Evolutionary conservation across 1,139 yeast genomes (phyloP), one percentile per base, ranked within the genome.

Genomic region (Yamadazyma dendronema): DNA sequence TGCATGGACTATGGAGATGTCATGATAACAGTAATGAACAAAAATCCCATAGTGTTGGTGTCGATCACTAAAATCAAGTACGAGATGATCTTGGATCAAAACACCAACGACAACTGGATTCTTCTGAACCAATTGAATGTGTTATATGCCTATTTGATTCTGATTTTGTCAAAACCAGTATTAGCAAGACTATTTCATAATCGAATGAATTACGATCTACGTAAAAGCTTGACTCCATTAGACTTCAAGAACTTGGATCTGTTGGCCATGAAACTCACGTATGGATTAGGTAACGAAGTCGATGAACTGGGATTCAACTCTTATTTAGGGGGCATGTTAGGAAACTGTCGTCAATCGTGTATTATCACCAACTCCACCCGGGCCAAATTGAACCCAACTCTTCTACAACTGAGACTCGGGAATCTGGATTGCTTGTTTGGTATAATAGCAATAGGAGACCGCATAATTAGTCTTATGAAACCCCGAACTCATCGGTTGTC

Each of bases 161-260:
- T 95, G 0, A 84, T 94, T 0, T 62, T 92, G 34, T 85, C 96
- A 7, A 79, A 81, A 51, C 82, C 89, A 0, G 83, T 84, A 41
- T 78, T 92, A 28, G 66, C 74, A 12, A 78, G 79, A 46, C 79
- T 84, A 32, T 90, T 86, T 54, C 68, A 71, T 37, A 77, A 79
- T 46, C 68, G 95, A 41, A 83, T 84, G 55, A 87, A 87, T 52
- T 89, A 85, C 52, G 97, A 92, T 54, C 62, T 92, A 31, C 65
- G 97, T 22, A 83, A 82, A 42, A 72, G 86, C 28, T 65, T 92
- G 21, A 89, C 89, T 1, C 80, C 84, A 1, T 63, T 80, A 10
- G 86, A 81, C 44, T 79, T 81, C 42, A 73, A 74, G 2, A 84
- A 84, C 39, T 59, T 88, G 30, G 84, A 82, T 45, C 68, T 77